Percentiles rank a stretch among this genome's conserved stretches.
Evolutionary conservation across 176 grass and related monocot species (phyloP).

Genomic region (Leersia perrieri): DNA sequence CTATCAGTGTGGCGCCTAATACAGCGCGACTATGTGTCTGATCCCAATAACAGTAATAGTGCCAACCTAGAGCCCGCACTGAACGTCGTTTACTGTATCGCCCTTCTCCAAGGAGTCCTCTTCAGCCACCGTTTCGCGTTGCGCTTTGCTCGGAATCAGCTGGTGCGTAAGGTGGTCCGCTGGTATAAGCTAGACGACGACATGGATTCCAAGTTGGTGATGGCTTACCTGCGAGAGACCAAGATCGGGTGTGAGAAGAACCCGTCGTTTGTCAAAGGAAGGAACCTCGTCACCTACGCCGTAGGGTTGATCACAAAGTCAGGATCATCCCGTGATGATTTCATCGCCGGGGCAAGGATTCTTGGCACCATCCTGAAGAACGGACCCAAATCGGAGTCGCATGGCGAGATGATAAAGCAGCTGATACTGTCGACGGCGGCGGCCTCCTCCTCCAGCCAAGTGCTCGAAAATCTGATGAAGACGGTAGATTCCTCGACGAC

Average conservation of each 20-base stretch:
- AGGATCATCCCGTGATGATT: neutral
- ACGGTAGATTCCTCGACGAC: neutral
- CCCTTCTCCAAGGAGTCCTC: neutral
- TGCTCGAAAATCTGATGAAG: neutral
- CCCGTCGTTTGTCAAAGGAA: neutral
- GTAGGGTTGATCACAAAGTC: neutral
- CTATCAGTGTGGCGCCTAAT: neutral
- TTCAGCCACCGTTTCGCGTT: neutral
- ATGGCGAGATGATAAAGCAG: no score
- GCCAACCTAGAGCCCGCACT: neutral
- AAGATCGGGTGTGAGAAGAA: neutral
- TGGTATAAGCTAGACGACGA: no score
- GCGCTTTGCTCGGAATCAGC: no score
- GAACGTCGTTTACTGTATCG: neutral
- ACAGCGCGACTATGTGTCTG: neutral
- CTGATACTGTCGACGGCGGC: no score
- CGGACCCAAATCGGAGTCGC: no score
- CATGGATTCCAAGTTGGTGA: neutral
- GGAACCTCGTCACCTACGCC: neutral
- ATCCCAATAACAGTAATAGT: fast-evolving
- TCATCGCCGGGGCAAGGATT: neutral
- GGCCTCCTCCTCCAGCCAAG: neutral
- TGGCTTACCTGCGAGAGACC: neutral
- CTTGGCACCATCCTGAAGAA: no score
- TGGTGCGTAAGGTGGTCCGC: no score